Base-by-base conservation (phyloP, 495 filamentous ascomycete species). In the Extremus antarcticus region DNA sequence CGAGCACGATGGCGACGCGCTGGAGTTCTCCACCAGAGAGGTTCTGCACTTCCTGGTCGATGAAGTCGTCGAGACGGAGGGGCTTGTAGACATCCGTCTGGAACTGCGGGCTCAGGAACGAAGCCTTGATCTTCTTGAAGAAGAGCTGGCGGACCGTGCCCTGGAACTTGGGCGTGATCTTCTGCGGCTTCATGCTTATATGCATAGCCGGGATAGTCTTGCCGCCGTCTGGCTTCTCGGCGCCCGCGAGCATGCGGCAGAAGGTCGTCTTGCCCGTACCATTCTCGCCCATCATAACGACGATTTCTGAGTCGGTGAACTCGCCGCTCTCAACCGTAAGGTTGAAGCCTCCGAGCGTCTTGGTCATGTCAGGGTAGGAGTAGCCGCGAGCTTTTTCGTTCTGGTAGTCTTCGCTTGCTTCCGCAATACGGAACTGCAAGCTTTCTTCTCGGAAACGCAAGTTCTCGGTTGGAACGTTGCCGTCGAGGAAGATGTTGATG, bases 231-330 rank as follows among this genome's bases (percentile, higher is more conserved):
- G 92, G 94, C 70, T 95, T 88, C 65, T 92, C 78, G 35, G 85
- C 87, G 63, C 94, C 94, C 56, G 94, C 92, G 54, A 98, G 79
- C 75, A 98, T 85, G 62, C 79, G 84, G 75, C 94, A 97, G 83
- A 98, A 98, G 16, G 92, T 98, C 1, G 92, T 97, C 76, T 96
- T 94, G 63, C 87, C 85, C 11, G 89, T 94, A 68, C 88, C 89
- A 69, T 94, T 97, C 73, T 97, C 94, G 55, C 92, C 92, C 92
- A 98, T 97, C 90, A 97, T 94, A 66, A 98, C 92, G 45, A 98
- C 78, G 60, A 98, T 98, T 62, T 98, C 92, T 2, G 92, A 97
- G 65, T 98, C 90, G 3, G 92, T 96, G 71, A 98, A 98, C 50
- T 81, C 73, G 53, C 94, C 94, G 8, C 78, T 41, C 17, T 97